phyloP scores from a whole-genome alignment of 2,329 filamentous ascomycete species.

The Trichoderma atrobrunneum region DNA sequence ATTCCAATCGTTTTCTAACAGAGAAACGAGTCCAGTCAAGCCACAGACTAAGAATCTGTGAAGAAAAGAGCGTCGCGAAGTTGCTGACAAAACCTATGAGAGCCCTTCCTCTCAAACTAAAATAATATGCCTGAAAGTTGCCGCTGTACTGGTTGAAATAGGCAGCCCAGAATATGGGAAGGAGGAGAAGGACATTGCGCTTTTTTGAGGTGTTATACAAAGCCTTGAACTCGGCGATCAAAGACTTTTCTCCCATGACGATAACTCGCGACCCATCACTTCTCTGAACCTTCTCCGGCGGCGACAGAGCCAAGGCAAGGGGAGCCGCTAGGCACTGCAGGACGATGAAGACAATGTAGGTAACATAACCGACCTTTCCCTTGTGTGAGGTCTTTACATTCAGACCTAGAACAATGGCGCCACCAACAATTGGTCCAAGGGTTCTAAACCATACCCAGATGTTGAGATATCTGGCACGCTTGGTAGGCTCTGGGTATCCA shows the following conservation, averaged over 20 bases:
- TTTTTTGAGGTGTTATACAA: conserved; percentile 23
- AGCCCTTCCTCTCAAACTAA: conserved; percentile 42
- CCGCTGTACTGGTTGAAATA: conserved; percentile 36
- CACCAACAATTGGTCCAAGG: conserved; percentile 46
- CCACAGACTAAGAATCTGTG: conserved; percentile 43
- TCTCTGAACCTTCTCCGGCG: conserved; percentile 30
- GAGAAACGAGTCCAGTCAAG: conserved; percentile 40
- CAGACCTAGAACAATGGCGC: conserved; percentile 44
- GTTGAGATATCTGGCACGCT: conserved; percentile 41
- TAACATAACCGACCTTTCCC: conserved; percentile 28
- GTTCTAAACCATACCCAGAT: conserved; percentile 47
- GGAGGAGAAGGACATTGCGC: conserved; percentile 25
- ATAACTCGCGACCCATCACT: conserved; percentile 28
- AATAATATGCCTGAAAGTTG: conserved; percentile 46
- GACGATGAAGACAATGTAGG: conserved; percentile 31
- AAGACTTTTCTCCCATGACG: conserved; percentile 24
- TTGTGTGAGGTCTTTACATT: conserved; percentile 32
- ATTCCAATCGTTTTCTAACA: conserved; percentile 41
- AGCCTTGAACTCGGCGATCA: conserved; percentile 26
- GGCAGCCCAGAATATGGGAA: conserved; percentile 29
- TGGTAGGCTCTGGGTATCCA: conserved; percentile 47
- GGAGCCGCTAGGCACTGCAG: conserved; percentile 29
- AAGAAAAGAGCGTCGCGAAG: conserved; percentile 39
- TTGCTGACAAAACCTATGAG: conserved; percentile 45
- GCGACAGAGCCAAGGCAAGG: conserved; percentile 29